Percentiles rank a stretch among this genome's conserved stretches.
Evolutionary conservation across 495 filamentous ascomycete species (phyloP).

Genomic region (Barbatosphaeria neglecta): DNA sequence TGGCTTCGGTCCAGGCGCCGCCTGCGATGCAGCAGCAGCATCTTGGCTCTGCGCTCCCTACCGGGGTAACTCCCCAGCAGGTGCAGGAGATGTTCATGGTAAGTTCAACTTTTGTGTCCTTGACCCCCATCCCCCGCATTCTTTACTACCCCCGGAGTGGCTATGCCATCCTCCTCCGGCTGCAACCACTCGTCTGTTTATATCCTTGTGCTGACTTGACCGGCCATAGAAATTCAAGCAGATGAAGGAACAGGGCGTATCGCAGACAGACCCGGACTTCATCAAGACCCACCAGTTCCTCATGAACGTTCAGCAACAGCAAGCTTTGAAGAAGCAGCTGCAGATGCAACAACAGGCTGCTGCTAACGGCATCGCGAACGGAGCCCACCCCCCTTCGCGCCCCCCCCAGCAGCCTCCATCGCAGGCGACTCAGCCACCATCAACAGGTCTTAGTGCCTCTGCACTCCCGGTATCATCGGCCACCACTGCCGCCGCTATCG

Average conservation of each 20-base stretch:
- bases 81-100: slow-evolving; percentile 52
- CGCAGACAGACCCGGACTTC: slow-evolving; percentile 67
- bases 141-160: too few species aligned
- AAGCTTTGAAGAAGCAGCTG: slow-evolving; percentile 38
- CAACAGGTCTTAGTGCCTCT: slow-evolving; percentile 19
- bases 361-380: slow-evolving; percentile 36
- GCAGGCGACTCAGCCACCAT: slow-evolving; percentile 16
- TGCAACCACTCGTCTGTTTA: not conserved
- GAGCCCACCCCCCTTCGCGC: slow-evolving; percentile 19
- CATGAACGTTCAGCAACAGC: slow-evolving; percentile 51
- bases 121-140: too few species aligned
- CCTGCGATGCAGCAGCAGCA: slow-evolving; percentile 47
- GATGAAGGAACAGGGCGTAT: slow-evolving; percentile 66
- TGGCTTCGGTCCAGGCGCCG: slow-evolving; percentile 69
- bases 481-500: slow-evolving; percentile 13
- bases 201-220: slow-evolving; percentile 17
- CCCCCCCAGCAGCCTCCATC: slow-evolving; percentile 17
- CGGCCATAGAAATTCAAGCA: slow-evolving; percentile 59
- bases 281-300: slow-evolving; percentile 61
- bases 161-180: not conserved
- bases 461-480: slow-evolving; percentile 20
- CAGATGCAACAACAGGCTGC: slow-evolving; percentile 33
- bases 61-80: slow-evolving; percentile 47
- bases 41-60: slow-evolving; percentile 41
- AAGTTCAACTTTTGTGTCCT: slow-evolving; percentile 13